phyloP scores from a whole-genome alignment of 2,329 filamentous ascomycete genomes.

The Coniochaeta sp. region DNA sequence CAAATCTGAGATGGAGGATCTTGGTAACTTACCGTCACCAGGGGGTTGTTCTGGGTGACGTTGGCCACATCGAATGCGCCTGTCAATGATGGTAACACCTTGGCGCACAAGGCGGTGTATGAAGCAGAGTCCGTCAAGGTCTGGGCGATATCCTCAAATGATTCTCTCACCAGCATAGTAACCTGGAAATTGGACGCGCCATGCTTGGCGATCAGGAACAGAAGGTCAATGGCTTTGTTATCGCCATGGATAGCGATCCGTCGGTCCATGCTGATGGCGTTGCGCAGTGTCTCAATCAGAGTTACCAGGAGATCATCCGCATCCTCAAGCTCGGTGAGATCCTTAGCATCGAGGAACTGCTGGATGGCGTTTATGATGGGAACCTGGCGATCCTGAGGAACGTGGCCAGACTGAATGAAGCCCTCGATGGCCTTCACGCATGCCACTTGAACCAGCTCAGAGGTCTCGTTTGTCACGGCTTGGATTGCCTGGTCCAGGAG shows the following conservation, averaged over 20 bases:
- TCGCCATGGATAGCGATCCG: constrained; percentile 65
- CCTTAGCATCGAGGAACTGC: constrained; percentile 71
- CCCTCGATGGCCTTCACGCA: constrained; percentile 81
- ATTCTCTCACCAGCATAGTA: constrained; percentile 78
- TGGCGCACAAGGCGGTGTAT: constrained; percentile 74
- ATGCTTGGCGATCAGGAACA: constrained; percentile 85
- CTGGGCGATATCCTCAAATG: constrained; percentile 80
- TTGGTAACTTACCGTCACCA: constrained; percentile 59
- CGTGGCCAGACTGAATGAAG: constrained; percentile 47
- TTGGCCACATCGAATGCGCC: constrained; percentile 85
- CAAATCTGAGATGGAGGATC: not conserved
- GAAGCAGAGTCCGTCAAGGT: constrained; percentile 59
- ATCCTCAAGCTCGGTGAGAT: constrained; percentile 76
- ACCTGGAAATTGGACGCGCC: constrained; percentile 89
- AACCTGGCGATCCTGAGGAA: constrained; percentile 49
- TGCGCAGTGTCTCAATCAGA: constrained; percentile 76
- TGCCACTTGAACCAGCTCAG: constrained; percentile 86
- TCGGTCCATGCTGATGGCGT: constrained; percentile 75
- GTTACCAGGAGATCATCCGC: constrained; percentile 90
- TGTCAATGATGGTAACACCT: constrained; percentile 80
- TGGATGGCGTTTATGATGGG: constrained; percentile 56
- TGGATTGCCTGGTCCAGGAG: constrained; percentile 69
- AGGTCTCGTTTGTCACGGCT: constrained; percentile 66
- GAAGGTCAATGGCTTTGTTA: constrained; percentile 68
- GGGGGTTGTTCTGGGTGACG: constrained; percentile 74